Evolutionary conservation across 2,329 filamentous ascomycete genomes (phyloP).

Genomic region (Fusarium irregulare): DNA sequence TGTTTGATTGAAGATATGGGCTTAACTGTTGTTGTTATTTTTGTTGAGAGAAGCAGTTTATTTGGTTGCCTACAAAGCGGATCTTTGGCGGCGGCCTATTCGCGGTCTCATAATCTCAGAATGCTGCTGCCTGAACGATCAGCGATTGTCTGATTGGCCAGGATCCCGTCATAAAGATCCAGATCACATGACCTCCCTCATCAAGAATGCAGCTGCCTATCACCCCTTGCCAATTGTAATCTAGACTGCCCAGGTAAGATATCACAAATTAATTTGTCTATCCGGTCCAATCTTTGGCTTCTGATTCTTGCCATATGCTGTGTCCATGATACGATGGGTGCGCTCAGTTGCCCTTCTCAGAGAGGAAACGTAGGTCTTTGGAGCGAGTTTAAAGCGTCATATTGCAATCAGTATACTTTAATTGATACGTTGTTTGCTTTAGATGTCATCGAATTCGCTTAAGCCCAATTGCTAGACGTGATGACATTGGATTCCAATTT

Average conservation of each 20-base stretch:
- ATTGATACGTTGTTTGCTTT: background rate
- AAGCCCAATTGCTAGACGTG: no score
- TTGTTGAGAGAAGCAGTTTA: conserved; percentile 41
- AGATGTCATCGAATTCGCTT: no score
- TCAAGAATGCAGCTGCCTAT: conserved; percentile 27
- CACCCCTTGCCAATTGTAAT: conserved; percentile 7
- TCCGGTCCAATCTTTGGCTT: conserved; percentile 6
- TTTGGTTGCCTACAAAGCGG: conserved; percentile 49
- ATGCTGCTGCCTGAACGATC: conserved; percentile 47
- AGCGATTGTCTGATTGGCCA: conserved; percentile 28
- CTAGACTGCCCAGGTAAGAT: background rate
- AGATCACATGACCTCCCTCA: conserved; percentile 9
- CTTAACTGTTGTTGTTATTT: conserved; percentile 10
- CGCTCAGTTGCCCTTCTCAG: no score
- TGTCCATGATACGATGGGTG: background rate
- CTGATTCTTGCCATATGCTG: background rate
- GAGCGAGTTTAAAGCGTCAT: background rate
- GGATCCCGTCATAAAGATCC: background rate
- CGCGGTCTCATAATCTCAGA: conserved; percentile 39
- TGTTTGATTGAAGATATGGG: background rate
- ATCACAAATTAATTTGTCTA: conserved; percentile 9
- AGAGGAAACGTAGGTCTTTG: background rate
- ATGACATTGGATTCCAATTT: no score
- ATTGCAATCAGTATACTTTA: background rate
- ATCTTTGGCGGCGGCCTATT: conserved; percentile 43